Conservation (phyloP, 2,329 filamentous ascomycete species). For the Penicillium frequentans region DNA sequence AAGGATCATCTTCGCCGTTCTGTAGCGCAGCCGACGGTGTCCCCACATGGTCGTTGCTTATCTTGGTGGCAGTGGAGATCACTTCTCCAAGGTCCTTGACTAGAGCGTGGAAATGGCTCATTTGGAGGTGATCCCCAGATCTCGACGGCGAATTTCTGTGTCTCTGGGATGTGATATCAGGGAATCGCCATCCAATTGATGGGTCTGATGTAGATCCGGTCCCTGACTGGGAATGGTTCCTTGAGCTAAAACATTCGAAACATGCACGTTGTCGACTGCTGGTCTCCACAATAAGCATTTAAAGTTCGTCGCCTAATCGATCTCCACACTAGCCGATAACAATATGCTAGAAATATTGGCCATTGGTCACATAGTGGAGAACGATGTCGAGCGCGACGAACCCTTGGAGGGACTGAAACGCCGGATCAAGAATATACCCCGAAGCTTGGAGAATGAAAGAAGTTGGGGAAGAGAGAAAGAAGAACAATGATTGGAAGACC, state of each 20-base stretch:
- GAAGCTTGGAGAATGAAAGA: too few relatives aligned
- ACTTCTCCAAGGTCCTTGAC: background rate
- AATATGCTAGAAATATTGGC: background rate
- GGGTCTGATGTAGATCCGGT: slow-evolving; percentile 4
- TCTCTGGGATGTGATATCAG: background rate
- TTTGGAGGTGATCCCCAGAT: background rate
- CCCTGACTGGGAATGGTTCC: background rate
- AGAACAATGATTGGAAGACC: background rate
- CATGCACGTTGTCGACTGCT: slow-evolving; percentile 3
- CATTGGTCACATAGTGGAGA: background rate
- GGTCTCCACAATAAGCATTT: slow-evolving; percentile 1
- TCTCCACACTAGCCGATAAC: background rate
- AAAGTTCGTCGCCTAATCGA: background rate
- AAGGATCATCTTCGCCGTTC: background rate
- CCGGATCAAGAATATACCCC: background rate
- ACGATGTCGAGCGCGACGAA: background rate
- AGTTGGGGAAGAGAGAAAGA: background rate
- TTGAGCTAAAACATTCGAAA: background rate
- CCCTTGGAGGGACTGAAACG: background rate
- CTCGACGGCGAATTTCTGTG: background rate
- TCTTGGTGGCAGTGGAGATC: background rate
- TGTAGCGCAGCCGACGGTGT: background rate
- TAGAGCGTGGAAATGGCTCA: background rate
- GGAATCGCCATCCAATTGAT: background rate
- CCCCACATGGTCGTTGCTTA: slow-evolving; percentile 4